Evolutionary conservation across 2,329 filamentous ascomycete genomes (phyloP), one percentile per base, ranked within the genome.

Genomic region (Scedosporium boydii): DNA sequence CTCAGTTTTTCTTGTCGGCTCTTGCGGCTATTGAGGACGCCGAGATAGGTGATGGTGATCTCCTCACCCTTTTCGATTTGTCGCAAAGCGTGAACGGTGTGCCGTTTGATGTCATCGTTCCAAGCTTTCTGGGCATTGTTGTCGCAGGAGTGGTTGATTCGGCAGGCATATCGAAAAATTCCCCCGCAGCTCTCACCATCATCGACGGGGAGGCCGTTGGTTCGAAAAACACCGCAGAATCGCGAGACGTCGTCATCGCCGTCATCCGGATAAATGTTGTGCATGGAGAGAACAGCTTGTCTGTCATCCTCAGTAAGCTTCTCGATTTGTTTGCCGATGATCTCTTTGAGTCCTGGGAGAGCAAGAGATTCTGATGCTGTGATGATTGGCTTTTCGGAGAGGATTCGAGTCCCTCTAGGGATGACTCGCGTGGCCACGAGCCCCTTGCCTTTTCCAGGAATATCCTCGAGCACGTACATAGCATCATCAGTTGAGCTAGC

Each of bases 61-160:
- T 72, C 69, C 29, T 69, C 61, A 4, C 67, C 67, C 9, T 64
- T 27, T 7, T 66, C 62, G 27, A 72, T 69, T 6, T 71, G 65
- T 1, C 64, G 48, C 2, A 67, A 51, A 0, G 69, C 67, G 44
- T 72, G 68, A 5, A 72, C 23, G 0, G 67, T 71, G 9, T 67
- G 53, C 14, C 65, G 63, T 4, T 64, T 41, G 9, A 66, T 62
- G 3, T 62, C 53, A 1, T 60, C 61, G n/a, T 67, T 70, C 68
- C 69, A 73, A 2, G 58, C 62, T 16, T 67, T 64, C 51, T 69
- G 67, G 1, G 69, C 66, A 57, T 72, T 72, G 3, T 64, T 65
- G 1, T 51, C 56, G 62, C 70, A 73, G 6, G 68, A 67, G 51
- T 73, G 71, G 12, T 73, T 73, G 59, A 73, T 64, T 0, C 68